Evolutionary conservation across 192 early-diverging fungal genomes (phyloP).

Genomic region (Umbelopsis sp.): DNA sequence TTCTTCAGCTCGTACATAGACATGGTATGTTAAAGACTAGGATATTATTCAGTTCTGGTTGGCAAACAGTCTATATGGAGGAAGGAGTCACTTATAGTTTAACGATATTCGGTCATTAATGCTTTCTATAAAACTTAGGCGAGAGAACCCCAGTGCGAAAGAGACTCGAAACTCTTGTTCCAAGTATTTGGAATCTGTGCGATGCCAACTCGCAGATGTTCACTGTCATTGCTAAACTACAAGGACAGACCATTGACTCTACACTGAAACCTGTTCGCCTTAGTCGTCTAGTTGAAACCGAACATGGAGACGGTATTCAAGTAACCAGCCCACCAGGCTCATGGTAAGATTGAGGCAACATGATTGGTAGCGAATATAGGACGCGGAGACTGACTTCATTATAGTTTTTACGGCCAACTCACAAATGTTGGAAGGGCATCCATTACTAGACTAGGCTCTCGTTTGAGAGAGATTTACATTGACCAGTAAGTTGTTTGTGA

Average conservation of each 20-base stretch:
- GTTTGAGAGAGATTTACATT: constrained; percentile 39
- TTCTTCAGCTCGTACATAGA: constrained; percentile 45
- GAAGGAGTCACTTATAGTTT: neutral
- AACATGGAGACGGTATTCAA: neutral
- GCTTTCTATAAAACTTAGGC: constrained; percentile 24
- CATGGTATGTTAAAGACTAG: constrained; percentile 38
- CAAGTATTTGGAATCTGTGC: constrained; percentile 44
- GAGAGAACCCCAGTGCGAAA: constrained; percentile 47
- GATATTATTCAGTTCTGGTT: neutral
- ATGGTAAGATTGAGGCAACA: constrained; percentile 23
- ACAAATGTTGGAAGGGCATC: constrained; percentile 40
- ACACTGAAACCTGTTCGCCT: constrained; percentile 8
- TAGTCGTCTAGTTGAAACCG: constrained; percentile 25
- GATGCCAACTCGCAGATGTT: constrained; percentile 35
- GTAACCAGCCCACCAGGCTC: neutral
- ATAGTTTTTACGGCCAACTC: constrained; percentile 42
- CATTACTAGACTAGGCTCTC: constrained; percentile 33
- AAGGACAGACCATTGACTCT: constrained; percentile 7
- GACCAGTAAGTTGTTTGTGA: constrained; percentile 22
- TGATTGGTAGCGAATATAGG: neutral
- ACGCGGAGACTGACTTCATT: neutral
- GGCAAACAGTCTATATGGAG: neutral
- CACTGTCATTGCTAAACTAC: constrained; percentile 27
- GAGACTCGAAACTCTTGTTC: constrained; percentile 31
- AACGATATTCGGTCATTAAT: neutral